Evolutionary conservation across 1,139 yeast species (phyloP), one percentile per base, ranked within the genome.

Genomic region (Lodderomyces elongisporus): DNA sequence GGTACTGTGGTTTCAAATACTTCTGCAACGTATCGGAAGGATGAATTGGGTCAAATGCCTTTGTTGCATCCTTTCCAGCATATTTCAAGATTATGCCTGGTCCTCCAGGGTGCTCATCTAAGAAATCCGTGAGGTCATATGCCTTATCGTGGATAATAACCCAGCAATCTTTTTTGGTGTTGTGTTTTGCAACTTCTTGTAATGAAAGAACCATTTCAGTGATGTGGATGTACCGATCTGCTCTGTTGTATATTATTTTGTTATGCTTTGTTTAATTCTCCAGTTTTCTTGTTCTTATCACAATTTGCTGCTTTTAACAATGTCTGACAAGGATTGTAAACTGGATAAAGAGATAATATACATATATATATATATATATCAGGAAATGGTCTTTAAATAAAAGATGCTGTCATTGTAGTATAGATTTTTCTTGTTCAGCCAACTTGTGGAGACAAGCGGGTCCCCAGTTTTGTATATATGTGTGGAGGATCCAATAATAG

Each of bases 11-110:
- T 2, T 52, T 50, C 46, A 68, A 58, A 40, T 67, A 66, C 47
- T 65, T 67, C 14, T 49, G 76, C 31, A 88, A 63, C 7, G 88
- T 82, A 46, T 83, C 91, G 12, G 81, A 74, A 0, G 95, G 94
- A 57, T 89, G 98, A 38, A 89, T 71, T 6, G 94, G 94, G 40
- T 72, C 77, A 50, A 74, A 74, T 9, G 70, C 77, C 45, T 70
- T 72, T 23, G 80, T 72, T n/a, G 79, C 79, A 45, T 74, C 79
- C 38, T 68, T 62, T 1, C 80, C 80, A 6, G 79, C 79, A 43
- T 69, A 70, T 45, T 70, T 69, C 41, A 74, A 50, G 29, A 74
- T 70, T 28, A 74, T 69, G 6, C 61, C 73, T 1, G 66, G 50
- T 3, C 80, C 80, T 10, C 79, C 79, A 0, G 79, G 79, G 41